These are phyloP conservation scores for Alternaria hordeiaustralica DNA, from an alignment of 2,329 filamentous ascomycete species.

Conservation along the genomic window DNA sequence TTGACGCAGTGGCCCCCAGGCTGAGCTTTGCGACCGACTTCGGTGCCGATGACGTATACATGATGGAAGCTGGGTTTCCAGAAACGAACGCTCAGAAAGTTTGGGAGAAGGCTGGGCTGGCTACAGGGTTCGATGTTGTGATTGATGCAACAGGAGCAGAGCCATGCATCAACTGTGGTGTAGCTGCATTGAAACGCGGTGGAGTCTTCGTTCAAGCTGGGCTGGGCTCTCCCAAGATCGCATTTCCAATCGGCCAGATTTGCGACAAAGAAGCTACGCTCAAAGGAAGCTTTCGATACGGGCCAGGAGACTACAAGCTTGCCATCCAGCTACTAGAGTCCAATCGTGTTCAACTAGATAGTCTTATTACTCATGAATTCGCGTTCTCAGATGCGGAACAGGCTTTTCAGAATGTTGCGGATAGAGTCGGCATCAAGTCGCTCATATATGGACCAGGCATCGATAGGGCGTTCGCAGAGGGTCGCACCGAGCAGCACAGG, in stretches of 20 bases:
- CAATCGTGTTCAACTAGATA: constrained; percentile 13
- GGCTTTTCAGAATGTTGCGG: constrained; percentile 23
- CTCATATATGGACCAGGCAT: constrained; percentile 28
- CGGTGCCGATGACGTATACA: neutral
- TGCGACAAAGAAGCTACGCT: constrained; percentile 35
- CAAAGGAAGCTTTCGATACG: constrained; percentile 39
- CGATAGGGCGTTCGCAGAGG: constrained; percentile 4
- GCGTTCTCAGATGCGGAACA: constrained; percentile 21
- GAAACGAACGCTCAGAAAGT: neutral
- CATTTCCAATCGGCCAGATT: constrained; percentile 30
- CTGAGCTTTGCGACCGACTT: neutral
- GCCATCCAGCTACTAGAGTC: constrained; percentile 21
- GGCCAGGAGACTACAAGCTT: constrained; percentile 34
- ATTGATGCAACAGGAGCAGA: constrained; percentile 35
- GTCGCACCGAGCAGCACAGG: neutral
- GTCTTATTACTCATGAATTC: constrained; percentile 25
- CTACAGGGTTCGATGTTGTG: constrained; percentile 17
- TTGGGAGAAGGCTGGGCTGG: neutral
- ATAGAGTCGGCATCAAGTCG: constrained; percentile 27
- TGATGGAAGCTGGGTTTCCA: neutral
- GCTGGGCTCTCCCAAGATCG: constrained; percentile 21
- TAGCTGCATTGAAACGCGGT: constrained; percentile 20
- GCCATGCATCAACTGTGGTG: constrained; percentile 25
- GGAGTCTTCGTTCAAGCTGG: constrained; percentile 33
- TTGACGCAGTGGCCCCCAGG: neutral